Evolutionary conservation across 352 stramenopile genomes (phyloP), one percentile per base, ranked within the genome.

Genomic region (Phytophthora cryptogea): DNA sequence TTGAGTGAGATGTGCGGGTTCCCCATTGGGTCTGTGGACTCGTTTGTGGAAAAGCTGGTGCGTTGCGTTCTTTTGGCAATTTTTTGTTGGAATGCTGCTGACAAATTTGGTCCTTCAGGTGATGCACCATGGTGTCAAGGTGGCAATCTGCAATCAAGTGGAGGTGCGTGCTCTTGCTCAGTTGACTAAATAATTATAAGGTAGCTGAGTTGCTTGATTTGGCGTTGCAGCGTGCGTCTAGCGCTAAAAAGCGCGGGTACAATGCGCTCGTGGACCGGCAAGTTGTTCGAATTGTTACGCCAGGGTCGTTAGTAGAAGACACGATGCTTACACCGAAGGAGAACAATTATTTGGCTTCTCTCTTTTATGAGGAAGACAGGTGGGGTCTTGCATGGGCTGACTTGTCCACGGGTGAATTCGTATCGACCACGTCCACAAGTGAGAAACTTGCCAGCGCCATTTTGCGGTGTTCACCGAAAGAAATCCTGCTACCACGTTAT

Each of bases 121-220:
- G 37, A 91, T 89, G 74, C 84, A 93, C 54, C 84, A 93, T 54
- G 84, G 84, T 6, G 69, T 89, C 1, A 93, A 91, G 60, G 81
- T 93, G n/a, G 84, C 84, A 2, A 86, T 93, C 40, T 93, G 84
- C 54, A 91, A 91, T 57, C 84, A 93, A 71, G 67, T 88, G 7
- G 82, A 93, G 73, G 81, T 90, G 16, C 1, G 37, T 49, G 1
- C 33, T 60, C 17, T 5, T 17, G 5, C 30, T 17, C 37, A 32
- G 4, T 36, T 28, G 26, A 4, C 14, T 30, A 16, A 1, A 39
- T 30, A 9, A 33, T 32, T 20, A 14, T 20, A 14, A 44, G 7
- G 16, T 27, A 44, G 39, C 39, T 44, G 8, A 47, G n/a, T n/a
- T n/a, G n/a, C 45, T 14, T 10, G 23, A 37, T 17, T 20, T 8